Percentiles rank a stretch among this genome's conserved stretches.
phyloP scores from a whole-genome alignment of 75 land plant genomes.

The Cupressus sempervirens region DNA sequence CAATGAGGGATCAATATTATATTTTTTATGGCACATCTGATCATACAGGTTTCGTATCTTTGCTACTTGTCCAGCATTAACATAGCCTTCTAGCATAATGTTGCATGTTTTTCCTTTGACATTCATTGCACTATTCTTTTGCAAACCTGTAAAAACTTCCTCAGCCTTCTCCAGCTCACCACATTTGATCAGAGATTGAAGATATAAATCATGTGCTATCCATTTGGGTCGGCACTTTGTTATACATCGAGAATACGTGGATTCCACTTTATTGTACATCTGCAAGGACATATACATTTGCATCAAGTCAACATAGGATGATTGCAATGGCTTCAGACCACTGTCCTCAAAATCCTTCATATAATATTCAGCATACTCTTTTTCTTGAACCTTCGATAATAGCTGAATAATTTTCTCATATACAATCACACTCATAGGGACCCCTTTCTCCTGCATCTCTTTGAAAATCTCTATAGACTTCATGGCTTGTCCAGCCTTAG shows the following conservation, averaged over 20 bases:
- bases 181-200: slow-evolving; percentile 58
- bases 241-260: slow-evolving; percentile 37
- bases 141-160: slow-evolving; percentile 62
- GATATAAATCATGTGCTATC: slow-evolving; percentile 48
- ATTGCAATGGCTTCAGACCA: slow-evolving; percentile 49
- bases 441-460: slow-evolving; percentile 42
- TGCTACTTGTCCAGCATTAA: slow-evolving; percentile 32
- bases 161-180: slow-evolving; percentile 73
- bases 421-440: slow-evolving; percentile 32
- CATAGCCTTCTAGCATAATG: slow-evolving; percentile 62
- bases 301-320: slow-evolving; percentile 62
- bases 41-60: slow-evolving; percentile 64
- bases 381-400: slow-evolving; percentile 51
- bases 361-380: slow-evolving; percentile 49
- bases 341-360: slow-evolving; percentile 56
- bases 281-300: slow-evolving; percentile 53
- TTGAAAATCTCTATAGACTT: slow-evolving; percentile 59
- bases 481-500: slow-evolving; percentile 53
- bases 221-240: slow-evolving; percentile 52
- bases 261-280: slow-evolving; percentile 60
- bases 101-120: slow-evolving; percentile 55
- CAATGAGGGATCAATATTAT: slow-evolving; percentile 36
- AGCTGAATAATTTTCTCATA: slow-evolving; percentile 75
- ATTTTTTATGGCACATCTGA: slow-evolving; percentile 62
- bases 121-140: slow-evolving; percentile 35